A percentile compares a stretch with the other conserved stretches of the same genome.
phyloP scores from a whole-genome alignment of 176 grass and related monocot species.

The Phoenix roebelenii region DNA sequence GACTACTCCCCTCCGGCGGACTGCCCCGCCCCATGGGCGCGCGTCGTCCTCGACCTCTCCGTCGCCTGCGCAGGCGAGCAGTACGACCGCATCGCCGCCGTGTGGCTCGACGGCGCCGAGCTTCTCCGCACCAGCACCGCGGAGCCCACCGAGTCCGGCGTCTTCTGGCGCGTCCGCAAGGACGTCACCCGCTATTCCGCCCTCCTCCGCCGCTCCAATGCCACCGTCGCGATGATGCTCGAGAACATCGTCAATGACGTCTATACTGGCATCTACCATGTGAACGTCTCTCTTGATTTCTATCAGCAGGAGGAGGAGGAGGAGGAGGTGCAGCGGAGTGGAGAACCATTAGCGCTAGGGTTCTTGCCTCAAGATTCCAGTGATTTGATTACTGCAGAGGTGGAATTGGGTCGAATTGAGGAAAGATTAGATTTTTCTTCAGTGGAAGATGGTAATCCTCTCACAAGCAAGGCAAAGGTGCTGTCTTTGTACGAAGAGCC shows the following conservation, averaged over 20 bases:
- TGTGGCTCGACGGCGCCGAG: constrained; percentile 80
- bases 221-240: constrained; percentile 66
- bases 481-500: constrained; percentile 22
- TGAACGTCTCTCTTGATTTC: constrained; percentile 66
- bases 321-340: neutral
- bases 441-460: neutral
- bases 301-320: constrained; percentile 16
- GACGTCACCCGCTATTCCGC: constrained; percentile 61
- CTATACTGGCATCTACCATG: constrained; percentile 69
- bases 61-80: constrained; percentile 56
- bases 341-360: too few relatives aligned
- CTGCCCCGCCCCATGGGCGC: constrained; percentile 55
- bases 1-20: constrained; percentile 38
- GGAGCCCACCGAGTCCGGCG: constrained; percentile 49
- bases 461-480: constrained; percentile 4
- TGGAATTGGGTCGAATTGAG: neutral
- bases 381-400: too few relatives aligned
- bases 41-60: constrained; percentile 66
- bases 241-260: constrained; percentile 81
- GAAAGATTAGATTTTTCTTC: constrained; percentile 9
- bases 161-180: constrained; percentile 67
- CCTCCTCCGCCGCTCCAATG: constrained; percentile 38
- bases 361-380: too few relatives aligned
- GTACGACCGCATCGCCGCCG: constrained; percentile 79
- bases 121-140: constrained; percentile 86